phyloP scores from a whole-genome alignment of 2,329 filamentous ascomycete genomes.

The Aspergillus sclerotialis region DNA sequence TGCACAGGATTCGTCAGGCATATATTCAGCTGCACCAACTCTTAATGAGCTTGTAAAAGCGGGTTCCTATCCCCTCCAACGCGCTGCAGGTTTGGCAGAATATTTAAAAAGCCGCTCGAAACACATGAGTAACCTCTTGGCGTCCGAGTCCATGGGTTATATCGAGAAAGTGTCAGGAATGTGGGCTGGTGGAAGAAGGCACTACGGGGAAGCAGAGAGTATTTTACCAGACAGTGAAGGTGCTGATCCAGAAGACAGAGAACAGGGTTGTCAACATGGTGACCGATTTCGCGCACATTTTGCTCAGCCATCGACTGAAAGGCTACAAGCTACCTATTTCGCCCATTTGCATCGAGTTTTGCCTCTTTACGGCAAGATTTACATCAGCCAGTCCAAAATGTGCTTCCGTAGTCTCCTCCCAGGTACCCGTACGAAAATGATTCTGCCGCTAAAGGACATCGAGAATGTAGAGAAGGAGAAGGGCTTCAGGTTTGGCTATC shows the following conservation, averaged over 20 bases:
- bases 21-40: constrained; percentile 39
- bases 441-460: constrained; percentile 82
- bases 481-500: constrained; percentile 85
- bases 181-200: constrained; percentile 85
- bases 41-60: constrained; percentile 54
- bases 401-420: constrained; percentile 90
- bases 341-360: constrained; percentile 85
- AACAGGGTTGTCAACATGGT: constrained; percentile 47
- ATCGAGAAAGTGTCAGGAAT: constrained; percentile 95
- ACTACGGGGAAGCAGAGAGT: constrained; percentile 70
- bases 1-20: constrained; percentile 11
- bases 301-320: constrained; percentile 75
- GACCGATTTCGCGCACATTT: constrained; percentile 82
- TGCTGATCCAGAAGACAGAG: constrained; percentile 50
- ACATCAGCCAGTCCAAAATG: constrained; percentile 78
- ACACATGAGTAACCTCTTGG: constrained; percentile 72
- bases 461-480: constrained; percentile 94
- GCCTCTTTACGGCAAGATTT: constrained; percentile 92
- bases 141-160: constrained; percentile 91
- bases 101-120: constrained; percentile 74
- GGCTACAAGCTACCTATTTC: constrained; percentile 81
- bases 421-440: constrained; percentile 84
- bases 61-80: constrained; percentile 72
- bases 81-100: constrained; percentile 73
- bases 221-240: constrained; percentile 59